Evolutionary conservation across 208 protist genomes (phyloP), one percentile per base, ranked within the genome.

Genomic region (Naegleria lovaniensis): DNA sequence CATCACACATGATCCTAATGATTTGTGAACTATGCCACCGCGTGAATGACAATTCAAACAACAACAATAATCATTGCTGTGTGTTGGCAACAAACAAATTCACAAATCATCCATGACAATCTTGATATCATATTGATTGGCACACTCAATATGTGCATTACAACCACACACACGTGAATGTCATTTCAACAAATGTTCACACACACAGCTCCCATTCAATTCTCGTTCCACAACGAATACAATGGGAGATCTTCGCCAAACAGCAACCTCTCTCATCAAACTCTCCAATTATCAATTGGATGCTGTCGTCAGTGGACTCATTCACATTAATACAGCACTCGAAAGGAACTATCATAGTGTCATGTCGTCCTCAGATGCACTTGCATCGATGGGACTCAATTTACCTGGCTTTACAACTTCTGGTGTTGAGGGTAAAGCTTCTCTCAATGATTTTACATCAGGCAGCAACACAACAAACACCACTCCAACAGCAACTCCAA

Each of bases 241-340:
- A 19, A 88, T 88, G 39, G 85, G 85, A 36, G 85, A 88, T 58
- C 55, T 88, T 6, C 19, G 43, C 11, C 85, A 88, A 58, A 88
- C 19, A 33, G 85, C 85, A 29, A 58, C 39, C 11, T 88, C 85
- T 13, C 43, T 88, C 6, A 88, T 88, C n/a, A 88, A 88, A 58
- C 19, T 88, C 13, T 88, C 85, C 22, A 48, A 88, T 39, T 88
- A 88, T 39, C 19, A 58, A 38, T 58, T 88, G 9, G 41, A 88
- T 33, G 25, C 13, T 43, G 85, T 88, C 0, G 16, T 88, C 16
- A 38, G 55, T 19, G 85, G 85, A 19, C n/a, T 88, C 51, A 6
- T 88, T 5, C 85, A 88, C n/a, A 13, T 88, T 40, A 15, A 88
- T 13, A 38, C 85, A n/a, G 6, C 39, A 33, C 55, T 88, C 9